A percentile compares a stretch with the other conserved stretches of the same genome.
Conservation (phyloP, 2,329 filamentous ascomycete genomes). For the Penicillium occitanis region DNA sequence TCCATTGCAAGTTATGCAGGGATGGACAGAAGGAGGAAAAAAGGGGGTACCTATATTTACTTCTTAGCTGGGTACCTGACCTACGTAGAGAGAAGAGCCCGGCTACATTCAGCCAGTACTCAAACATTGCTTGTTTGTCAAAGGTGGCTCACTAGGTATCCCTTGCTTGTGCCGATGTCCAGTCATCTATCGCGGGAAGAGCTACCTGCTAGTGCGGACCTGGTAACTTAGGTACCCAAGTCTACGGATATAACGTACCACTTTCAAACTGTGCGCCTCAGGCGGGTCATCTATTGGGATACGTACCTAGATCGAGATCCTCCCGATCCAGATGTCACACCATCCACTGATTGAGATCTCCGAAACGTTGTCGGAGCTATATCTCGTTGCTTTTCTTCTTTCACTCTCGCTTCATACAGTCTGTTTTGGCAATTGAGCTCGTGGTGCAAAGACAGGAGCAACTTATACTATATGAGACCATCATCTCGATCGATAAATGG, state of each 20-base stretch:
- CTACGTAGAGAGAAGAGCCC: not conserved
- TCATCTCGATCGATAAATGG: not conserved
- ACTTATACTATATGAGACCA: not conserved
- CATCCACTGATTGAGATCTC: not conserved
- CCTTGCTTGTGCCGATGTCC: not conserved
- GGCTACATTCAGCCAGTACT: conserved; percentile 2
- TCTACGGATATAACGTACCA: not conserved
- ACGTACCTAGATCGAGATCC: not conserved
- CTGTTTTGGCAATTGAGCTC: not conserved
- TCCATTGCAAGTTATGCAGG: conserved; percentile 10
- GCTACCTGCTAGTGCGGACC: not conserved
- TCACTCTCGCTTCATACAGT: not conserved
- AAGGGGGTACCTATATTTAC: not conserved
- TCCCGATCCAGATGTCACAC: not conserved
- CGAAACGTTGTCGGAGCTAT: conserved; percentile 1
- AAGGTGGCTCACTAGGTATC: not conserved
- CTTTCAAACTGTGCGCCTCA: not conserved
- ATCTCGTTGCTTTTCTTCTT: not conserved
- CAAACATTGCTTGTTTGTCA: conserved; percentile 11
- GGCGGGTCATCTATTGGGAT: not conserved
- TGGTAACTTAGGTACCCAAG: not conserved
- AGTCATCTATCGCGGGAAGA: not conserved
- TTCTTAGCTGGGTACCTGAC: not conserved
- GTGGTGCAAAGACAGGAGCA: not conserved
- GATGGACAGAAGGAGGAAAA: conserved; percentile 12